These are phyloP conservation scores for Candida gorgasii DNA, from an alignment of 805 yeast genomes.

Conservation along the genomic window DNA sequence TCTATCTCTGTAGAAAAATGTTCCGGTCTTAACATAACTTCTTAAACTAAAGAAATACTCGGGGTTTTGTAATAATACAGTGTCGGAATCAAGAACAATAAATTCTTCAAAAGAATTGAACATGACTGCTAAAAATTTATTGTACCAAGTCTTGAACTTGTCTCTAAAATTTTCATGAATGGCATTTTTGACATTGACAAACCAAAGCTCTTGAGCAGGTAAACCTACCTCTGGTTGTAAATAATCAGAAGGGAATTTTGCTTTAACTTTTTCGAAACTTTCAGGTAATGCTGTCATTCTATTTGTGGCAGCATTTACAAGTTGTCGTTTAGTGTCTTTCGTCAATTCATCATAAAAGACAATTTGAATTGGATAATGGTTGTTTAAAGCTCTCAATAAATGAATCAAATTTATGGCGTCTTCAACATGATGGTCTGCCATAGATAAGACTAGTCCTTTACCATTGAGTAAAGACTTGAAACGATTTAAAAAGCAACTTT, in stretches of 20 bases:
- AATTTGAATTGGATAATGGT: slow-evolving; percentile 37
- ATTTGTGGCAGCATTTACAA: slow-evolving; percentile 30
- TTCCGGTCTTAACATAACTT: slow-evolving; percentile 34
- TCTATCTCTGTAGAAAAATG: slow-evolving; percentile 35
- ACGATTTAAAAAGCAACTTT: slow-evolving; percentile 26
- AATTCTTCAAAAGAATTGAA: slow-evolving; percentile 60
- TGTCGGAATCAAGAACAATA: slow-evolving; percentile 56
- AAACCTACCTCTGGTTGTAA: slow-evolving; percentile 30
- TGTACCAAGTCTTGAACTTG: slow-evolving; percentile 26
- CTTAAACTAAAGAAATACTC: slow-evolving; percentile 28
- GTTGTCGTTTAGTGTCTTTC: slow-evolving; percentile 22
- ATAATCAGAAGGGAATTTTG: slow-evolving; percentile 22
- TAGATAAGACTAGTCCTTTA: slow-evolving; percentile 35
- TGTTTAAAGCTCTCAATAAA: slow-evolving; percentile 35
- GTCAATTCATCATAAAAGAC: slow-evolving; percentile 33
- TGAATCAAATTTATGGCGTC: slow-evolving; percentile 32
- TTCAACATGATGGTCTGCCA: slow-evolving; percentile 30
- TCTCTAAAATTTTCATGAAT: slow-evolving; percentile 23
- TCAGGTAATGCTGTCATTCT: slow-evolving; percentile 23
- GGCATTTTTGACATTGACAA: slow-evolving; percentile 31
- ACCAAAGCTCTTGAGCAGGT: slow-evolving; percentile 40
- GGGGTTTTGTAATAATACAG: slow-evolving; percentile 36
- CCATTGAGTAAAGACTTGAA: slow-evolving; percentile 33
- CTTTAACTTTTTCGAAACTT: slow-evolving; percentile 23
- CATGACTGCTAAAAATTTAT: slow-evolving; percentile 55